These are phyloP conservation scores for Globisporangium emineosum DNA, from an alignment of 352 stramenopile genomes.

Conservation along the genomic window DNA sequence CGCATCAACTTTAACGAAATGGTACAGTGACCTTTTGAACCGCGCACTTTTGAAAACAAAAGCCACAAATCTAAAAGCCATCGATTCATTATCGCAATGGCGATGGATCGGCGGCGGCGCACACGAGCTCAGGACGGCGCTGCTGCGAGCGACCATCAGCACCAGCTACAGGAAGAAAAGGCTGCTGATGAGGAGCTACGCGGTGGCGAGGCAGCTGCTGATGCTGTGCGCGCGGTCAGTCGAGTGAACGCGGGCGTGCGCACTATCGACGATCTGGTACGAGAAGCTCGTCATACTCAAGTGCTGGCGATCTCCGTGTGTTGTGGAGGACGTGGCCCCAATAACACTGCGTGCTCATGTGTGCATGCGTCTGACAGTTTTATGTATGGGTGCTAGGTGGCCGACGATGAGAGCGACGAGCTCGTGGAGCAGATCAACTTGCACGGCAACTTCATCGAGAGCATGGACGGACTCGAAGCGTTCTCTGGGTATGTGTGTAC, in stretches of 20 bases:
- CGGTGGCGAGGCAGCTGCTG: neutral
- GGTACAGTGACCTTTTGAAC: neutral
- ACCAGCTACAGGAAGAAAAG: neutral
- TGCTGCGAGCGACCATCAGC: neutral
- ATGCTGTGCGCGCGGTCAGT: slow-evolving; percentile 20
- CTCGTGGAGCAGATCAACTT: slow-evolving; percentile 73
- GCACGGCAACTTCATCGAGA: slow-evolving; percentile 64
- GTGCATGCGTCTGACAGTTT: neutral
- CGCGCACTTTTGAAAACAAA: slow-evolving; percentile 2
- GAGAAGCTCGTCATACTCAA: neutral
- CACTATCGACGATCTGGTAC: slow-evolving; percentile 38
- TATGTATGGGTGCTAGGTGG: slow-evolving; percentile 14
- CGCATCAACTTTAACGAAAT: neutral
- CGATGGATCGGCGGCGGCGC: neutral
- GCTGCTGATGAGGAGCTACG: neutral
- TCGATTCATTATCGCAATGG: neutral
- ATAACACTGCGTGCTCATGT: neutral
- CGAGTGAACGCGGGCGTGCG: slow-evolving; percentile 38
- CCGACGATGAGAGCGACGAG: slow-evolving; percentile 37
- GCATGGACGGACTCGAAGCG: slow-evolving; percentile 61
- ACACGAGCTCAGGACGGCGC: neutral
- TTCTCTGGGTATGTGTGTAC: slow-evolving; percentile 38
- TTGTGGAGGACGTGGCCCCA: neutral
- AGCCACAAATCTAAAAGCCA: neutral
- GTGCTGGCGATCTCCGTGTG: neutral